Percentiles rank a stretch among this genome's conserved stretches.
These are phyloP conservation scores for Ascocoryne sarcoides DNA, from an alignment of 2,329 filamentous ascomycete species.

Conservation along the genomic window DNA sequence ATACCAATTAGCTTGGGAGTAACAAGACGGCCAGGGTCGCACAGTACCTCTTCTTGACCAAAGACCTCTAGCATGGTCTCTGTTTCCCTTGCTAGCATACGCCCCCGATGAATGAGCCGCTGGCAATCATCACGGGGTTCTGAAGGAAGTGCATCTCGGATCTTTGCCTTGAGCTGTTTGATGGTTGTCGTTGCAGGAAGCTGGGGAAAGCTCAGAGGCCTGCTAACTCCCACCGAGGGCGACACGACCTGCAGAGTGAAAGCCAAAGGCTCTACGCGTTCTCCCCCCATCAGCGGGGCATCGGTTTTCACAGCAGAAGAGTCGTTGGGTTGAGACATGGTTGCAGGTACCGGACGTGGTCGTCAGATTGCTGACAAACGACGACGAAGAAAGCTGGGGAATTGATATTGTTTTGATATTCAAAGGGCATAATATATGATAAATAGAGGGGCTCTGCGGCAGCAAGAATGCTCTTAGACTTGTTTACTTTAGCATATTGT, in stretches of 20 bases:
- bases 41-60: conserved; percentile 39
- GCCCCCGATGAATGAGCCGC: conserved; percentile 52
- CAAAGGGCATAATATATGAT: not conserved
- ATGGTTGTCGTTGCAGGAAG: conserved; percentile 44
- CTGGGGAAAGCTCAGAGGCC: conserved; percentile 40
- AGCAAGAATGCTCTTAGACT: too few species aligned
- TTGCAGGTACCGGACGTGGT: too few species aligned
- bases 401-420: too few species aligned
- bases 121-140: conserved; percentile 46
- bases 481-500: too few species aligned
- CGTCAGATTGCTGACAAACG: too few species aligned
- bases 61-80: conserved; percentile 50
- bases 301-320: conserved; percentile 4
- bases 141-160: conserved; percentile 41
- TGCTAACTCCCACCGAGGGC: conserved; percentile 45
- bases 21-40: too few species aligned
- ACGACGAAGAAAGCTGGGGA: too few species aligned
- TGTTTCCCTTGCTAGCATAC: conserved; percentile 43
- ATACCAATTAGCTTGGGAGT: not conserved
- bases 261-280: conserved; percentile 20
- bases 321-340: conserved; percentile 17
- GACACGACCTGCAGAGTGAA: conserved; percentile 52
- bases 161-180: conserved; percentile 48
- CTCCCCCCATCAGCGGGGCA: conserved; percentile 15
- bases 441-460: not conserved